Percentiles rank a stretch among this genome's conserved stretches.
phyloP scores from a whole-genome alignment of 257 asterid genomes.

The Plantago ovata region DNA sequence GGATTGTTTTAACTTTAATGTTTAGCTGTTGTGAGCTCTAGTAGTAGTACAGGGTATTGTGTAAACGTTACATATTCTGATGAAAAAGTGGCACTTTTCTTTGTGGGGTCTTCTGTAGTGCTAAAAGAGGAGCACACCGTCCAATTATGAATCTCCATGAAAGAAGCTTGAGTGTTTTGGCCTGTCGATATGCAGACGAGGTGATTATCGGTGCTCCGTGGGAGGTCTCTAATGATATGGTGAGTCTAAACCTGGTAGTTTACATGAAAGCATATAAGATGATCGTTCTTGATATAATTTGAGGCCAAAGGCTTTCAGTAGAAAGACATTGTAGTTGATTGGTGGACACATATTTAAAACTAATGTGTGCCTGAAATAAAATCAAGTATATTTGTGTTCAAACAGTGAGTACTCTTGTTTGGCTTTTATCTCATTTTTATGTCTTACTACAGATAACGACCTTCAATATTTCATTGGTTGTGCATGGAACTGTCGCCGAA shows the following conservation, averaged over 20 bases:
- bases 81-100: constrained; percentile 5
- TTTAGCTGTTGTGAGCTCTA: too few relatives aligned
- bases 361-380: too few relatives aligned
- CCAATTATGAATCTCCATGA: constrained; percentile 99
- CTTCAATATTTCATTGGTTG: constrained; percentile 81
- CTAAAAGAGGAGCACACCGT: constrained; percentile 91
- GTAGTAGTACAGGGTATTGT: too few relatives aligned
- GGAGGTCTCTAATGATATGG: constrained; percentile 98
- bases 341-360: too few relatives aligned
- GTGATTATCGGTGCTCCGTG: constrained; percentile 99
- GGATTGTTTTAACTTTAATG: too few relatives aligned
- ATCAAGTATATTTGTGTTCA: too few relatives aligned
- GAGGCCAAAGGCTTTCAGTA: too few relatives aligned
- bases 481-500: constrained; percentile 83
- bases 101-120: constrained; percentile 46
- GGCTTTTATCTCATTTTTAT: constrained; percentile 11
- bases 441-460: constrained; percentile 62
- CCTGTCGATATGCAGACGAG: constrained; percentile 93
- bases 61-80: too few relatives aligned
- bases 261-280: not conserved
- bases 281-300: too few relatives aligned
- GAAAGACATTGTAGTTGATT: too few relatives aligned
- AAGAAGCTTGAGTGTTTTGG: constrained; percentile 98
- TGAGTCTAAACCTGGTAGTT: constrained; percentile 27
- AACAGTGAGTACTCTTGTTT: constrained; percentile 5